Conservation (phyloP, 495 filamentous ascomycete genomes). For the Durotheca rogersii region DNA sequence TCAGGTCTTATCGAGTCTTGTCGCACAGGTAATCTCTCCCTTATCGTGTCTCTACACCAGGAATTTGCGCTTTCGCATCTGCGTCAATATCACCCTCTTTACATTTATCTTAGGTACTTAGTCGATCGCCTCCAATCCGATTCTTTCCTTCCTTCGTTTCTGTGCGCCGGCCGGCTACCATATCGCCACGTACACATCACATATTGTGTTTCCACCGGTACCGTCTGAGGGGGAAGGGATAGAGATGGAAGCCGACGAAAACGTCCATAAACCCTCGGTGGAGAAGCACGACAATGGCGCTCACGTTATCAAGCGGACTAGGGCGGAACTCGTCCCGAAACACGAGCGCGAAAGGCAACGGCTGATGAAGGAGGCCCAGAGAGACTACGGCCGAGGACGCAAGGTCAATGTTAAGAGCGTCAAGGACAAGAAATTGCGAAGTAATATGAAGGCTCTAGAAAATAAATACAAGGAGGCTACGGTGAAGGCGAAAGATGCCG, state of each 20-base stretch:
- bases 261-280: neutral
- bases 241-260: slow-evolving; percentile 18
- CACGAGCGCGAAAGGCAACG: slow-evolving; percentile 45
- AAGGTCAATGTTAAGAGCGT: slow-evolving; percentile 57
- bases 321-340: slow-evolving; percentile 47
- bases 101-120: too few relatives aligned
- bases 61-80: slow-evolving; percentile 13
- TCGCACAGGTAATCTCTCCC: too few relatives aligned
- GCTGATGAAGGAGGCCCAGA: slow-evolving; percentile 62
- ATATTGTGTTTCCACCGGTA: neutral
- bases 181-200: neutral
- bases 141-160: too few relatives aligned
- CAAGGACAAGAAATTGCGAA: slow-evolving; percentile 86
- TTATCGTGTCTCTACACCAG: slow-evolving; percentile 20
- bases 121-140: too few relatives aligned
- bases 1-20: slow-evolving; percentile 23
- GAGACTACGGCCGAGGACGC: slow-evolving; percentile 80
- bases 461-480: slow-evolving; percentile 76
- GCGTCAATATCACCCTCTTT: too few relatives aligned
- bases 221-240: neutral
- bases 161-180: too few relatives aligned
- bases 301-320: slow-evolving; percentile 43
- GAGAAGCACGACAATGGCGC: slow-evolving; percentile 44
- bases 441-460: slow-evolving; percentile 76
- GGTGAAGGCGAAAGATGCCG: slow-evolving; percentile 84